These are phyloP conservation scores for Naganishia sp. DNA, from an alignment of 1,284 basidiomycete species.

Conservation along the genomic window DNA sequence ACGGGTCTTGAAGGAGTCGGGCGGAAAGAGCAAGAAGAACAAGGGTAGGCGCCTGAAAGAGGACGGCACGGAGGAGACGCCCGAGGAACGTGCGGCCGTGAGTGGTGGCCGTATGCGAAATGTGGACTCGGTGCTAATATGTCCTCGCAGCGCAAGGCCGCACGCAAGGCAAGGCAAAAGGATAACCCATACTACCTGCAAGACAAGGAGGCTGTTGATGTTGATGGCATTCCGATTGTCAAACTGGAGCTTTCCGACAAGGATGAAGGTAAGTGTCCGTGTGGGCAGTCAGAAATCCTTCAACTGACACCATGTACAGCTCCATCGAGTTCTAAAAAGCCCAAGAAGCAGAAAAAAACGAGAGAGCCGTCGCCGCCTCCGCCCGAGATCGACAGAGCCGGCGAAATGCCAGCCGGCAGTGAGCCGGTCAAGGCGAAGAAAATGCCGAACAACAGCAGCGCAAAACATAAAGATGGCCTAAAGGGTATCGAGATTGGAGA, in stretches of 20 bases:
- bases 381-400: conserved; percentile 66
- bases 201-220: conserved; percentile 58
- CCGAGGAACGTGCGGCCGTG: conserved; percentile 48
- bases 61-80: conserved; percentile 43
- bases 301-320: not conserved
- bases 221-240: conserved; percentile 78
- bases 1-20: conserved; percentile 50
- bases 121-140: conserved; percentile 1
- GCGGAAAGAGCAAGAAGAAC: conserved; percentile 45
- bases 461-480: conserved; percentile 16
- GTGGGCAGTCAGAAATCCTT: not conserved
- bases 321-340: conserved; percentile 9
- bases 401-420: conserved; percentile 76
- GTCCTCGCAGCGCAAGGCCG: conserved; percentile 65
- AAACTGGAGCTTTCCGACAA: conserved; percentile 61
- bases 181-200: conserved; percentile 88
- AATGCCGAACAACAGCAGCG: not conserved
- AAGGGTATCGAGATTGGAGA: conserved; percentile 35
- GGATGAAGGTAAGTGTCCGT: conserved; percentile 42
- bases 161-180: conserved; percentile 68
- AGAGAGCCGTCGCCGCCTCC: conserved; percentile 38
- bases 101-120: conserved; percentile 35
- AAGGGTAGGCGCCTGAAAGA: conserved; percentile 38
- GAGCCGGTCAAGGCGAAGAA: conserved; percentile 13
- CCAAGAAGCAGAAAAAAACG: conserved; percentile 33